phyloP scores from a whole-genome alignment of 2,329 filamentous ascomycete species.

The Cytospora piceae region DNA sequence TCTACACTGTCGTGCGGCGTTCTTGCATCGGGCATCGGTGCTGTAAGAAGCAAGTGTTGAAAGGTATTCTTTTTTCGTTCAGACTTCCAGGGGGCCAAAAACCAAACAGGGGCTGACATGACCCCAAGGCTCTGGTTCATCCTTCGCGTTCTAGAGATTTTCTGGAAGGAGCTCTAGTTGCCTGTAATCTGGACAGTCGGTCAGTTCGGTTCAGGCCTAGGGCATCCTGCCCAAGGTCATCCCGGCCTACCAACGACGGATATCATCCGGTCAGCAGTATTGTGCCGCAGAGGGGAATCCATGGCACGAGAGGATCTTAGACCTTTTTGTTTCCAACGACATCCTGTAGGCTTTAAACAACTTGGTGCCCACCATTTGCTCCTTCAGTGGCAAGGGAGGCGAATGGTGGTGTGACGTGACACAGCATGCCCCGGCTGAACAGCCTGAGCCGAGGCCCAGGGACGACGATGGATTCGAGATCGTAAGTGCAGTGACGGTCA shows the following conservation, averaged over 20 bases:
- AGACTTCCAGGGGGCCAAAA: neutral
- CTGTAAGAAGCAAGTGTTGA: constrained; percentile 15
- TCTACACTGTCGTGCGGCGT: neutral
- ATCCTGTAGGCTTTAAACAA: neutral
- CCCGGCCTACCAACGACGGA: constrained; percentile 8
- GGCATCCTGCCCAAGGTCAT: constrained; percentile 15
- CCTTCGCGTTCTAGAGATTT: constrained; percentile 10
- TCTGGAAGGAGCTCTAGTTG: constrained; percentile 19
- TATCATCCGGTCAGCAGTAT: neutral
- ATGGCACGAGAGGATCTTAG: neutral
- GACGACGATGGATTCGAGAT: neutral
- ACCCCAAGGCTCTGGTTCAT: constrained; percentile 7
- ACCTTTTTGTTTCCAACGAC: neutral
- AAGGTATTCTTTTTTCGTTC: neutral
- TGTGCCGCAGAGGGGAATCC: neutral
- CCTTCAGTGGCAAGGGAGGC: neutral
- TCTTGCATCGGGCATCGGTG: constrained; percentile 16
- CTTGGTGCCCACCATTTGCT: neutral
- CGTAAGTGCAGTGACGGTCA: neutral
- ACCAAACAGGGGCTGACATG: neutral
- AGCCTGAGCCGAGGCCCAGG: neutral
- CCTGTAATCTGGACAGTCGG: neutral
- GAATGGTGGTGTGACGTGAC: neutral
- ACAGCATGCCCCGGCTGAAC: neutral
- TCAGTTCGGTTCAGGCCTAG: neutral